Base-by-base conservation (phyloP, 177 flowering plant genomes). In the Vitis hybrid region DNA sequence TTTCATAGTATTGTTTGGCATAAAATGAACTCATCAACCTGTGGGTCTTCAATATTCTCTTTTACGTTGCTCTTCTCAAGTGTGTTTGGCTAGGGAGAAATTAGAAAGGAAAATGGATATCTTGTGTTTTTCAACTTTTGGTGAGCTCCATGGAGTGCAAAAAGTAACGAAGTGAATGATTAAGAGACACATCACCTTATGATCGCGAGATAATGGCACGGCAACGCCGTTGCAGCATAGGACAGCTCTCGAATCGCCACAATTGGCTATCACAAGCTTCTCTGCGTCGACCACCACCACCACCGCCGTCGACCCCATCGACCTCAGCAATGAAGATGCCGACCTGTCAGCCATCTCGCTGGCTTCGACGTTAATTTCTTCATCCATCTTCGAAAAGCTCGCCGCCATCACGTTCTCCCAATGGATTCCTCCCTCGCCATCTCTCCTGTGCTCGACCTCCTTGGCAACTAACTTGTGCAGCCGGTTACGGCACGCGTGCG, bases 171-270 rank as follows among this genome's bases (percentile, higher is more conserved):
- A 39, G 48, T 39, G 9, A 39, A 39, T 8, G 9, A 64, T 0
- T 39, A 2, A 26, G 29, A 26, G 31, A 18, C n/a, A 68, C 12
- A 34, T 63, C 61, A 85, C 89, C 87, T 82, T 82, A 51, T 84
- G 87, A 74, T 86, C 86, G 54, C 66, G 50, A 5, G 86, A 82
- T 56, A 86, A 59, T 3, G 88, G 77, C 48, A 83, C 55, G 1
- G 76, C 76, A 7, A 61, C 73, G 1, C 82, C 84, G 1, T 59
- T 74, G 1, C 85, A 72, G 34, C 62, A 78, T 19, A 84, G 61
- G 2, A 84, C 82, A 6, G 78, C 87, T 50, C 86, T 74, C 1
- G 82, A 84, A 55, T 82, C 84, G 1, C 87, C 87, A 18, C 86
- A 83, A 11, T 84, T 83, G 1, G 85, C 84, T 65, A 81, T 82